A percentile compares a stretch with the other conserved stretches of the same genome.
Conservation (phyloP, 106 monocot species). For the Acorus calamus region DNA sequence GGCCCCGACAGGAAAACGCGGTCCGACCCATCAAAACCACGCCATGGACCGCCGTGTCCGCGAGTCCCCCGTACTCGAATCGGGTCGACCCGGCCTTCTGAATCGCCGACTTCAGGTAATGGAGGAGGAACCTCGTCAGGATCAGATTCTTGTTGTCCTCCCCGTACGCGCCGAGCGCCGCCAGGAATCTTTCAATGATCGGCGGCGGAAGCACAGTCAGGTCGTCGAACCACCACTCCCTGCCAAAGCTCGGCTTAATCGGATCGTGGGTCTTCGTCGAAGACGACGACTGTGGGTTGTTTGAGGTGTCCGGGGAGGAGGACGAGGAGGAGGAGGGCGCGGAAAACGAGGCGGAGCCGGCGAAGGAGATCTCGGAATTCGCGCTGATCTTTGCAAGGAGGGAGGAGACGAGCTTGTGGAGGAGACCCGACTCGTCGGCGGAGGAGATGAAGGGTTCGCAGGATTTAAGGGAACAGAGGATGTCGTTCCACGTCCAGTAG, state of each 20-base stretch:
- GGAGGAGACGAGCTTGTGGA: slow-evolving; percentile 40
- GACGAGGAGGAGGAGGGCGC: slow-evolving; percentile 32
- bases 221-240: slow-evolving; percentile 82
- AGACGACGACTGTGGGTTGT: slow-evolving; percentile 15
- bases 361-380: slow-evolving; percentile 22
- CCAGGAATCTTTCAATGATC: slow-evolving; percentile 37
- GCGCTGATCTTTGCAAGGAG: slow-evolving; percentile 46
- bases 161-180: slow-evolving; percentile 32
- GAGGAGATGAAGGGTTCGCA: slow-evolving; percentile 32
- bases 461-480: slow-evolving; percentile 34
- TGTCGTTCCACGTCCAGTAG: slow-evolving; percentile 65
- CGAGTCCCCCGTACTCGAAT: slow-evolving; percentile 28
- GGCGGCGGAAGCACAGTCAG: slow-evolving; percentile 27
- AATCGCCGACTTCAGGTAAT: slow-evolving; percentile 39
- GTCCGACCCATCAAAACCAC: slow-evolving; percentile 51
- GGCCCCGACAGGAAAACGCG: slow-evolving; percentile 59
- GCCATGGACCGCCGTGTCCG: slow-evolving; percentile 76
- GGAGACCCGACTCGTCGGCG: slow-evolving; percentile 45
- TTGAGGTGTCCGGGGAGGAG: slow-evolving; percentile 39
- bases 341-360: slow-evolving; percentile 6
- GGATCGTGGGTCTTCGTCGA: slow-evolving; percentile 38
- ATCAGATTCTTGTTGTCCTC: slow-evolving; percentile 53
- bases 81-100: slow-evolving; percentile 4
- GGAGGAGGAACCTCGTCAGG: slow-evolving; percentile 56
- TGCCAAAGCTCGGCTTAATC: slow-evolving; percentile 21